Evolutionary conservation across 2,329 filamentous ascomycete species (phyloP).

Genomic region (Colletotrichum coccodes): DNA sequence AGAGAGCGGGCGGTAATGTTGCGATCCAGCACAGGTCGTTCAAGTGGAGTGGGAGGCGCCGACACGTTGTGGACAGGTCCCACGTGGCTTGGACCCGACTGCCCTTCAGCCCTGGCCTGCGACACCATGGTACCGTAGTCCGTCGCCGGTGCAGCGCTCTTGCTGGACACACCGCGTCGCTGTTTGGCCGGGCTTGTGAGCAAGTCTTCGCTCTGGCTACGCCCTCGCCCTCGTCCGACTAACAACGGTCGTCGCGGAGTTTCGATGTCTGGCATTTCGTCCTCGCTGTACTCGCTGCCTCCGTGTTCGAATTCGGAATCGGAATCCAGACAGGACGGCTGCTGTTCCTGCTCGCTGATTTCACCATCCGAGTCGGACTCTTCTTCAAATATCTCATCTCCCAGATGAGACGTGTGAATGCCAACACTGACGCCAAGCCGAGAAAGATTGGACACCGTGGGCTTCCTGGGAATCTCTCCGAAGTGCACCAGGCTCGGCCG

Average conservation of each 20-base stretch:
- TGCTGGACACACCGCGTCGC: slow-evolving; percentile 28
- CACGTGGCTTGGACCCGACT: slow-evolving; percentile 17
- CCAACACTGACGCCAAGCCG: slow-evolving; percentile 74
- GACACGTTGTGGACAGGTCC: slow-evolving; percentile 17
- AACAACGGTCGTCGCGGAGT: slow-evolving; percentile 32
- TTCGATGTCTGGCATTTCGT: slow-evolving; percentile 35
- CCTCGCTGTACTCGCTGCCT: slow-evolving; percentile 44
- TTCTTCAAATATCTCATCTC: slow-evolving; percentile 66
- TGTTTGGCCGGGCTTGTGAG: slow-evolving; percentile 22
- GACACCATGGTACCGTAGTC: slow-evolving; percentile 40
- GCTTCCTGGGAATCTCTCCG: slow-evolving; percentile 69
- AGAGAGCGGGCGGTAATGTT: slow-evolving; percentile 26
- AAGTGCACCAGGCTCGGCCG: slow-evolving; percentile 67
- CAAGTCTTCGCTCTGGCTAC: slow-evolving; percentile 31
- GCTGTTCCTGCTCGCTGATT: slow-evolving; percentile 52
- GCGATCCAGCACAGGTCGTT: slow-evolving; percentile 24
- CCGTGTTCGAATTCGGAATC: slow-evolving; percentile 46
- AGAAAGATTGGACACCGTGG: slow-evolving; percentile 60
- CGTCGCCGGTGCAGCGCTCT: slow-evolving; percentile 12
- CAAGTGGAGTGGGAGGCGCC: slow-evolving; percentile 26
- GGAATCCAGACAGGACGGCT: slow-evolving; percentile 40
- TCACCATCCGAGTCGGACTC: slow-evolving; percentile 44
- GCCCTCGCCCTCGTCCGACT: slow-evolving; percentile 25
- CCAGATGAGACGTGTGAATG: slow-evolving; percentile 80
- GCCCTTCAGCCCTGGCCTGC: slow-evolving; percentile 28